Evolutionary conservation across 306 rosid species (phyloP), one percentile per base, ranked within the genome.

Genomic region (Cicer chorassanicum): DNA sequence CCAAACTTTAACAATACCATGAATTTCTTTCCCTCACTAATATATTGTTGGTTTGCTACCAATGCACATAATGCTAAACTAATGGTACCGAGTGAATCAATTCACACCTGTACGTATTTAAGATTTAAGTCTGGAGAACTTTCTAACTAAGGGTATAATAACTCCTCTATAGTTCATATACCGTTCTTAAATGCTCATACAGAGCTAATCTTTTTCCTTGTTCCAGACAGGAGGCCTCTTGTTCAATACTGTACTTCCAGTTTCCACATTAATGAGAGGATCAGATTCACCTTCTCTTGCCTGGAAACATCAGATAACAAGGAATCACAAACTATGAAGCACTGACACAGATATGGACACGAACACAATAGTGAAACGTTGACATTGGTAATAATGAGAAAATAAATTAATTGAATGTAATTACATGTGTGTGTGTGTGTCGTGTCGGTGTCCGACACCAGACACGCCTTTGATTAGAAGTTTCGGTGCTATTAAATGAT

Each of bases 201-300:
- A 8, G 82, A 84, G 78, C 34, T 89, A 87, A 84, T 91, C 96
- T 77, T 83, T 88, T 80, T 89, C 91, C 79, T 88, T 90, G 83
- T 65, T 86, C 96, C 97, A 91, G 9, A 63, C 63, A 13, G 88
- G 81, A 8, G 57, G 76, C 59, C 80, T 87, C 63, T 88, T 92
- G 75, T 74, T 88, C 54, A 86, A 78, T 13, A 83, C 45, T 43
- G 80, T 75, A 45, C 59, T 55, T 76, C 91, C 93, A 70, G 63
- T 84, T 80, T 91, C 98, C 62, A 76, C 87, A 21, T 56, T 68
- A 21, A 93, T 66, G 36, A 91, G 86, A 55, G 96, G 87, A 84
- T 91, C 97, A 12, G 82, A 71, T 73, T 93, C 98, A 46, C 76
- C 84, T 67, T 91, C 98, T 71, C 84, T 91, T 8, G 69, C 87